Percentiles rank a stretch among this genome's conserved stretches.
Conservation (phyloP, 2,329 filamentous ascomycete species). For the Phaeosphaeria sp. region DNA sequence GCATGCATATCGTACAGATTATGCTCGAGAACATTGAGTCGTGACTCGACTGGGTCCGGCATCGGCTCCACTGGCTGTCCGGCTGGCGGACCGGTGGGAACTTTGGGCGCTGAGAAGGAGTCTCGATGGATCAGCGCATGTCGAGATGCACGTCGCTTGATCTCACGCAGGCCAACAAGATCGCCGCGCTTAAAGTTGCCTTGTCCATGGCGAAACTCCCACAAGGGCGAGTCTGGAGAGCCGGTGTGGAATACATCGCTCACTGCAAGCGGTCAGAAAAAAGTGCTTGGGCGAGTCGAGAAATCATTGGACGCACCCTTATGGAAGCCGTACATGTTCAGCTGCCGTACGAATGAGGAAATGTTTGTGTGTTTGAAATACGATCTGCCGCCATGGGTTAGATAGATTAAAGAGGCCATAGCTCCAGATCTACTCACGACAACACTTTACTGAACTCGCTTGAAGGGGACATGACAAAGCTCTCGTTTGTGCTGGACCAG, state of each 20-base stretch:
- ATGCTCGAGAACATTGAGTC: slow-evolving; percentile 79
- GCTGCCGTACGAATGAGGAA: slow-evolving; percentile 94
- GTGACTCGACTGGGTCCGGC: slow-evolving; percentile 77
- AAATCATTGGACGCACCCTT: slow-evolving; percentile 70
- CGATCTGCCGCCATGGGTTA: slow-evolving; percentile 65
- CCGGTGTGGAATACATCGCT: slow-evolving; percentile 98
- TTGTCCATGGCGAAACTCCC: slow-evolving; percentile 99
- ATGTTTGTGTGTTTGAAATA: slow-evolving; percentile 99
- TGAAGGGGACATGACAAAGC: slow-evolving; percentile 98
- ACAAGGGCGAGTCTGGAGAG: slow-evolving; percentile 88
- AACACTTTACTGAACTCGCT: slow-evolving; percentile 98
- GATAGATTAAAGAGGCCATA: slow-evolving; percentile 35
- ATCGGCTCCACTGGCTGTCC: slow-evolving; percentile 85
- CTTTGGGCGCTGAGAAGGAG: slow-evolving; percentile 77
- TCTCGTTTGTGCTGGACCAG: slow-evolving; percentile 92
- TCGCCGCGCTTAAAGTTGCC: slow-evolving; percentile 97
- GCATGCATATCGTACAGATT: slow-evolving; percentile 79
- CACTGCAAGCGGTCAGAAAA: slow-evolving; percentile 61
- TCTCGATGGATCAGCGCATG: slow-evolving; percentile 94
- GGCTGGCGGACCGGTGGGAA: slow-evolving; percentile 73
- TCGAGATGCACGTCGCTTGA: slow-evolving; percentile 91
- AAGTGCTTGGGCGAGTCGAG: slow-evolving; percentile 2
- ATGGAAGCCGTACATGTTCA: slow-evolving; percentile 99
- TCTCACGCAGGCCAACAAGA: slow-evolving; percentile 87
- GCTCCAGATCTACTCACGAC: slow-evolving; percentile 69